Conservation (phyloP, 1,139 yeast genomes). For the Suhomyces ambrosiae region DNA sequence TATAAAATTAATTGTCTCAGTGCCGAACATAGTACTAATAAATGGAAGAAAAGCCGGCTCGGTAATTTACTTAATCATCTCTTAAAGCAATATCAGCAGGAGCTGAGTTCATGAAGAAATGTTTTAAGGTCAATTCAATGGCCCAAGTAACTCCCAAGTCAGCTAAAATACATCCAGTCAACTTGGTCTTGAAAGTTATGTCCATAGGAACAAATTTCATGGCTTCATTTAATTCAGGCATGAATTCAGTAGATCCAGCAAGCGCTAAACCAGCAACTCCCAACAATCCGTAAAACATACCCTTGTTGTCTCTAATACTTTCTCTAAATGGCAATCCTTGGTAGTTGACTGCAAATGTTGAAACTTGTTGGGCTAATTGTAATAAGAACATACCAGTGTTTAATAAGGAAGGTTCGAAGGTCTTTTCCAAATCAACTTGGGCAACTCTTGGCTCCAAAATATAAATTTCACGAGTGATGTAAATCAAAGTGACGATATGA, state of each 20-base stretch:
- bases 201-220: conserved; percentile 91
- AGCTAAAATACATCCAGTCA: conserved; percentile 69
- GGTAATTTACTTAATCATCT: conserved; percentile 21
- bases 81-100: conserved; percentile 87
- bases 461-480: conserved; percentile 81
- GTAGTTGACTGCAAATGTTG: conserved; percentile 96
- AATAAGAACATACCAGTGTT: conserved; percentile 95
- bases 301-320: conserved; percentile 84
- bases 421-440: conserved; percentile 84
- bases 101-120: conserved; percentile 84
- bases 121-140: conserved; percentile 79
- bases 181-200: conserved; percentile 68
- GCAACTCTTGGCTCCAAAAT: conserved; percentile 90
- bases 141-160: conserved; percentile 80
- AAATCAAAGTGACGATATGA: conserved; percentile 80
- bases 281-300: conserved; percentile 93
- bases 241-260: conserved; percentile 90
- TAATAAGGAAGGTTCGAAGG: conserved; percentile 82
- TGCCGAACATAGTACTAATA: background rate
- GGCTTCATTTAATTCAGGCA: conserved; percentile 92
- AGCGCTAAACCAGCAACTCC: conserved; percentile 90
- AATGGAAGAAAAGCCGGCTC: too few species aligned
- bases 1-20: conserved; percentile 3
- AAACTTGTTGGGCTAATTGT: conserved; percentile 94
- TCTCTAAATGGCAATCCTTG: conserved; percentile 98